Conservation (phyloP, 441 rosid genomes). For the Theobroma grandiflorum region DNA sequence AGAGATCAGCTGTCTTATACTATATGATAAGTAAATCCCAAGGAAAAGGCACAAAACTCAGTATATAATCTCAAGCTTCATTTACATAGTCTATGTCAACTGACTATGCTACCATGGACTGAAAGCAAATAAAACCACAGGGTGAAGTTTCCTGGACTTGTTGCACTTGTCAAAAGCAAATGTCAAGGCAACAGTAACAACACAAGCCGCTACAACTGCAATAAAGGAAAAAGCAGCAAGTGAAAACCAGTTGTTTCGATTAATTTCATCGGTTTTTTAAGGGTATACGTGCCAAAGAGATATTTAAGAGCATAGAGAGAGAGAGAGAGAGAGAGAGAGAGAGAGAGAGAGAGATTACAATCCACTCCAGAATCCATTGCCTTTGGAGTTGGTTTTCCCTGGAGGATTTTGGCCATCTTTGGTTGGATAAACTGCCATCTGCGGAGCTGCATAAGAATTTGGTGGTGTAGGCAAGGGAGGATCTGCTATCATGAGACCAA, state of each 20-base stretch:
- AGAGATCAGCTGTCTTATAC: not conserved
- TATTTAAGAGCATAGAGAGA: not conserved
- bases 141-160: not conserved
- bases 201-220: constrained; percentile 27
- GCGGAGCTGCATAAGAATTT: not conserved
- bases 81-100: not conserved
- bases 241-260: not conserved
- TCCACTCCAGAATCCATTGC: constrained; percentile 13
- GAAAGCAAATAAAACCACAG: not conserved
- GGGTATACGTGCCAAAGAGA: not conserved
- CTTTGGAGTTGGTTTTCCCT: not conserved
- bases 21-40: not conserved
- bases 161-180: constrained; percentile 11
- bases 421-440: not conserved
- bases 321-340: not conserved
- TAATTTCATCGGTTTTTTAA: not conserved
- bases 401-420: not conserved
- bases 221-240: not conserved
- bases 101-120: too few relatives aligned
- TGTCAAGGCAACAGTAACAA: constrained; percentile 16
- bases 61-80: not conserved
- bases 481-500: not conserved
- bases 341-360: not conserved
- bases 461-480: constrained; percentile 3
- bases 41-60: not conserved